Percentiles rank a stretch among this genome's conserved stretches.
Evolutionary conservation across 805 yeast genomes (phyloP).

Genomic region (Schwanniomyces yamadae): DNA sequence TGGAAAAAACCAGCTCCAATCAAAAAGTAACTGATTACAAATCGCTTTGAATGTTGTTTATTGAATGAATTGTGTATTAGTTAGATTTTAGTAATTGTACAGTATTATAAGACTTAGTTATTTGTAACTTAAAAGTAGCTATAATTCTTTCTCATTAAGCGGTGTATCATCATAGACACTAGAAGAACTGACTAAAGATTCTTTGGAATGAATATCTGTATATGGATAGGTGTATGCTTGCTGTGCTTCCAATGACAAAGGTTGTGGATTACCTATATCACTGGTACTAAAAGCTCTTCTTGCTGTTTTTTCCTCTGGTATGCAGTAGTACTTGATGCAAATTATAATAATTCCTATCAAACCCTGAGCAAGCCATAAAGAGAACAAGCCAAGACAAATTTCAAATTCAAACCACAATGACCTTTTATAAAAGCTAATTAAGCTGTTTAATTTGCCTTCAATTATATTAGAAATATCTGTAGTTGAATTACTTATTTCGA

Average conservation of each 20-base stretch:
- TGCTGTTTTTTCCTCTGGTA: not conserved
- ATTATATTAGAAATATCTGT: conserved; percentile 11
- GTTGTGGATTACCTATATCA: conserved; percentile 26
- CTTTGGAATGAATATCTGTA: conserved; percentile 12
- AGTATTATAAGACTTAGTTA: no score
- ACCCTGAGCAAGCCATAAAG: conserved; percentile 49
- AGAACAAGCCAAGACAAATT: conserved; percentile 44
- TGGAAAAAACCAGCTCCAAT: conserved; percentile 63
- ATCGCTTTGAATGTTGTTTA: conserved; percentile 1
- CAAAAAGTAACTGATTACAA: conserved; percentile 24
- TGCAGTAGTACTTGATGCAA: no score
- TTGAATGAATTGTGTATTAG: not conserved
- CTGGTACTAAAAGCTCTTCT: not conserved
- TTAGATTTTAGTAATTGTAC: no score
- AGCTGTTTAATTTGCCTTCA: conserved; percentile 19
- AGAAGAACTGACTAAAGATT: conserved; percentile 6
- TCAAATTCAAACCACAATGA: conserved; percentile 46
- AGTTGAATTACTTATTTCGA: conserved; percentile 4
- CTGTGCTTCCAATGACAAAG: conserved; percentile 23
- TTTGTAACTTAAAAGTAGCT: no score
- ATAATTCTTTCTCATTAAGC: no score
- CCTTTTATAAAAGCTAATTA: conserved; percentile 32
- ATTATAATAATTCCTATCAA: conserved; percentile 31
- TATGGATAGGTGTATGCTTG: conserved; percentile 26
- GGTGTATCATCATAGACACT: conserved; percentile 9